phyloP scores from a whole-genome alignment of 2,329 filamentous ascomycete species.

The Xylariaceae sp. region DNA sequence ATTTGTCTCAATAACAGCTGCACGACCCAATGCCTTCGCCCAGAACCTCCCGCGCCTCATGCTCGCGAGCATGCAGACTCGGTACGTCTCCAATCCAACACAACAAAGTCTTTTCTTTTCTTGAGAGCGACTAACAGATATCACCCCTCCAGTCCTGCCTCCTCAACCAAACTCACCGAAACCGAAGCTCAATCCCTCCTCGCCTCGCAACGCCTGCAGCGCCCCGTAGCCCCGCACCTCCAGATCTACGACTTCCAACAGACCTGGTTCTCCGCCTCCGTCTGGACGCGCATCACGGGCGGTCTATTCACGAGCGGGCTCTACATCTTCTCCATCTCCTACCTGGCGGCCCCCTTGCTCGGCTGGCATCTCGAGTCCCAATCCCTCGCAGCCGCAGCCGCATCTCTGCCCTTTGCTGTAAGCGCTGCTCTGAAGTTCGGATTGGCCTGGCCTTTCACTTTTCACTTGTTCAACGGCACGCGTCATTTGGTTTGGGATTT shows the following conservation, averaged over 20 bases:
- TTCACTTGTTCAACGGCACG: slow-evolving; percentile 53
- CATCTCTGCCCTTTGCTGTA: slow-evolving; percentile 53
- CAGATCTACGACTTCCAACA: slow-evolving; percentile 81
- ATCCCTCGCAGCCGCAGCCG: slow-evolving; percentile 58
- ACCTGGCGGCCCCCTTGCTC: slow-evolving; percentile 73
- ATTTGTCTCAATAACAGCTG: slow-evolving; percentile 36
- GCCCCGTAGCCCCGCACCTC: slow-evolving; percentile 82
- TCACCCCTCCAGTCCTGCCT: slow-evolving; percentile 43
- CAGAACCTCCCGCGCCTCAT: slow-evolving; percentile 46
- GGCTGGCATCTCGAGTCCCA: slow-evolving; percentile 60
- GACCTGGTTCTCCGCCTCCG: slow-evolving; percentile 72
- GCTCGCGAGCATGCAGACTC: slow-evolving; percentile 42
- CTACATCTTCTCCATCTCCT: slow-evolving; percentile 76
- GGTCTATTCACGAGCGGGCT: slow-evolving; percentile 65
- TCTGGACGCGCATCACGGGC: slow-evolving; percentile 82
- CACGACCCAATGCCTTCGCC: slow-evolving; percentile 42
- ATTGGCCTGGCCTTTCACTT: slow-evolving; percentile 56
- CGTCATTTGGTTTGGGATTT: slow-evolving; percentile 53
- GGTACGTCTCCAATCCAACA: slow-evolving; percentile 35
- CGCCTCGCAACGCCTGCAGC: slow-evolving; percentile 71
- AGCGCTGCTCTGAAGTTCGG: slow-evolving; percentile 56
- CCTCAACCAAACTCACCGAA: slow-evolving; percentile 55
- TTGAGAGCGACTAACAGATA: background rate
- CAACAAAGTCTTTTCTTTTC: background rate
- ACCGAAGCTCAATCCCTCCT: slow-evolving; percentile 62